A percentile compares a stretch with the other conserved stretches of the same genome.
Conservation (phyloP, 75 land plant species). For the Gnetum montanum region DNA sequence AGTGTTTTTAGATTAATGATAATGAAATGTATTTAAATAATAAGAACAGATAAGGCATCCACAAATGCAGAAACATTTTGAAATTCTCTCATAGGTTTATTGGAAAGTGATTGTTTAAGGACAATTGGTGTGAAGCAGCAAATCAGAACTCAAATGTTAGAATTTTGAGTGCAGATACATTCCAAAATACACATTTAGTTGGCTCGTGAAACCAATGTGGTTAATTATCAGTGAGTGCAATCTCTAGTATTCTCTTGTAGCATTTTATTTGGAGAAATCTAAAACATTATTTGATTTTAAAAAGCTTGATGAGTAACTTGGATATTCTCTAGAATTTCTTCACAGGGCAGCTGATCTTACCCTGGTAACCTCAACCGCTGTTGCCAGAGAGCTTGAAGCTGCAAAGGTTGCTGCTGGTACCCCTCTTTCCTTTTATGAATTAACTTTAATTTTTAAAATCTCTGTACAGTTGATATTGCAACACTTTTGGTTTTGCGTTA, state of each 20-base stretch:
- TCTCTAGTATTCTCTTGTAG: conserved; percentile 2
- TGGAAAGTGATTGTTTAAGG: too few relatives aligned
- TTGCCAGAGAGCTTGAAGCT: conserved; percentile 73
- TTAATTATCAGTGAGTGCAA: conserved; percentile 68
- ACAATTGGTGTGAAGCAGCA: too few relatives aligned
- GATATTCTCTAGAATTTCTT: conserved; percentile 51
- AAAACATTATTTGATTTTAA: not conserved
- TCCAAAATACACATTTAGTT: conserved; percentile 98
- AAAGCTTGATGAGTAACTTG: not conserved
- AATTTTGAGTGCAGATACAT: conserved; percentile 98
- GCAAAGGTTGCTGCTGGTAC: conserved; percentile 84
- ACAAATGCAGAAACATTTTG: too few relatives aligned
- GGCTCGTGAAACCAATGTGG: conserved; percentile 99
- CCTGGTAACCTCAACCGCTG: conserved; percentile 85
- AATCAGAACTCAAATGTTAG: too few relatives aligned
- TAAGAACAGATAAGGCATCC: too few relatives aligned
- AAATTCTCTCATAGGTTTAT: too few relatives aligned
- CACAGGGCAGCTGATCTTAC: conserved; percentile 99
- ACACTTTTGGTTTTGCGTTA: too few relatives aligned
- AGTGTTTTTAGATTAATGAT: too few relatives aligned
- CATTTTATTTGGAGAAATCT: not conserved
- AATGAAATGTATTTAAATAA: too few relatives aligned
- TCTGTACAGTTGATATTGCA: too few relatives aligned
- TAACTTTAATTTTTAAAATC: too few relatives aligned
- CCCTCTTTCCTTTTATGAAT: too few relatives aligned